A percentile compares a stretch with the other conserved stretches of the same genome.
Evolutionary conservation across 139 green algal genomes (phyloP).

Genomic region (Pleodorina starrii): DNA sequence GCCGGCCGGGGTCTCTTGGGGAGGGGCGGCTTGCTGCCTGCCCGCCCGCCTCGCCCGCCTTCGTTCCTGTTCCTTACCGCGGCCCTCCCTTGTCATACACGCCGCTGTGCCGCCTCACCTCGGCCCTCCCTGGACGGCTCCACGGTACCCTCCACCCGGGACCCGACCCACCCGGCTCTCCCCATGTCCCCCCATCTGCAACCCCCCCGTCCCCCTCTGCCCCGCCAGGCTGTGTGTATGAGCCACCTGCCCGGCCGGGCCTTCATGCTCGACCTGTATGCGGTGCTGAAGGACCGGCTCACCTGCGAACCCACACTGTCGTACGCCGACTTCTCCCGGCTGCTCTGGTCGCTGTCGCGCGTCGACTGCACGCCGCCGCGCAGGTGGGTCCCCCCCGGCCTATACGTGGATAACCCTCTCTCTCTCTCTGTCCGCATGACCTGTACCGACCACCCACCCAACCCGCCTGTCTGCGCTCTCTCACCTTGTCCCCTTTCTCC

Average conservation of each 20-base stretch:
- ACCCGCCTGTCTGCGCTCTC: no score
- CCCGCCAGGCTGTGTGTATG: slow-evolving; percentile 38
- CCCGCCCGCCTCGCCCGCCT: no score
- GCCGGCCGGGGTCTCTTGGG: no score
- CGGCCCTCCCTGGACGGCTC: no score
- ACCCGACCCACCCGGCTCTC: no score
- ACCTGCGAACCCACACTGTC: slow-evolving; percentile 39
- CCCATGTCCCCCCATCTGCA: neutral
- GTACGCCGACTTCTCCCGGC: slow-evolving; percentile 52
- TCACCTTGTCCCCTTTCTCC: neutral
- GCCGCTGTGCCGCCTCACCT: no score
- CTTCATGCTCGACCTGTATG: slow-evolving; percentile 60
- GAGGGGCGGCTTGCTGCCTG: no score
- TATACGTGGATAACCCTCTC: neutral
- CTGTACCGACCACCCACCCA: no score
- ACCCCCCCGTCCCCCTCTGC: neutral
- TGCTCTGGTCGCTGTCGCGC: slow-evolving; percentile 59
- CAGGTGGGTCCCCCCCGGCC: slow-evolving; percentile 46
- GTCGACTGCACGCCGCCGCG: slow-evolving; percentile 59
- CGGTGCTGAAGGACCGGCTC: slow-evolving; percentile 37
- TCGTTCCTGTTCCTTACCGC: no score
- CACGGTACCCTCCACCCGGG: no score
- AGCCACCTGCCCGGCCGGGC: slow-evolving; percentile 30
- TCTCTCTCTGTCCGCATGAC: no score
- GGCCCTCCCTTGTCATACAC: no score